Base-by-base conservation (phyloP, 495 filamentous ascomycete species). In the Trichoderma reesei region DNA sequence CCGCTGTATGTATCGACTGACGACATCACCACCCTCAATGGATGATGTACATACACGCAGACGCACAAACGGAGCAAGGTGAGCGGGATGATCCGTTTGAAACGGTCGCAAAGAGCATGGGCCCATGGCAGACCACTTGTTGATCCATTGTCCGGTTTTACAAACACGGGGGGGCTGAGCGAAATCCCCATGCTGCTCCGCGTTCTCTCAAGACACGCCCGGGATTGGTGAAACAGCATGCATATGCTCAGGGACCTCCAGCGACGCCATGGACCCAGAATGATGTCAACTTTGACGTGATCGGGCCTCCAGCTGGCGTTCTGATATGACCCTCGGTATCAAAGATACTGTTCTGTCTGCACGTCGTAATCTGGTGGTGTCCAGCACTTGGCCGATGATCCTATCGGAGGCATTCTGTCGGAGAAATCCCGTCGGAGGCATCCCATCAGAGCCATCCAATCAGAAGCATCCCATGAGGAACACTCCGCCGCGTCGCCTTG, bases 31-130 rank as follows among this genome's bases (percentile, higher is more conserved):
- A n/a, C n/a, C n/a, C n/a, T n/a, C n/a, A n/a, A n/a, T n/a, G n/a
- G n/a, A n/a, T n/a, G n/a, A n/a, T n/a, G n/a, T n/a, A n/a, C n/a
- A n/a, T n/a, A n/a, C n/a, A n/a, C n/a, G n/a, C n/a, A n/a, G n/a
- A n/a, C n/a, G n/a, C n/a, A 48, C 16, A 46, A 16, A 48, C 44
- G 44, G 44, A 48, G 44, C 44, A 48, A 48, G 44, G 44, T 16
- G 1, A 33, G 51, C 51, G 51, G 51, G 51, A 33, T 31, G 51
- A n/a, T n/a, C 51, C 51, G 51, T 56, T 56, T 56, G 51, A 56
- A 56, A 56, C 51, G 51, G 31, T 56, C 34, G 51, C 31, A 34
- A 31, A 33, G 51, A 56, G 51, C 51, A 56, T 56, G 51, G 51
- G 51, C 34, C 51, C 20, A 56, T 56, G 34, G n/a, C 51, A 56